Evolutionary conservation across 257 asterid species (phyloP).

Genomic region (Galeopsis tetrahit): DNA sequence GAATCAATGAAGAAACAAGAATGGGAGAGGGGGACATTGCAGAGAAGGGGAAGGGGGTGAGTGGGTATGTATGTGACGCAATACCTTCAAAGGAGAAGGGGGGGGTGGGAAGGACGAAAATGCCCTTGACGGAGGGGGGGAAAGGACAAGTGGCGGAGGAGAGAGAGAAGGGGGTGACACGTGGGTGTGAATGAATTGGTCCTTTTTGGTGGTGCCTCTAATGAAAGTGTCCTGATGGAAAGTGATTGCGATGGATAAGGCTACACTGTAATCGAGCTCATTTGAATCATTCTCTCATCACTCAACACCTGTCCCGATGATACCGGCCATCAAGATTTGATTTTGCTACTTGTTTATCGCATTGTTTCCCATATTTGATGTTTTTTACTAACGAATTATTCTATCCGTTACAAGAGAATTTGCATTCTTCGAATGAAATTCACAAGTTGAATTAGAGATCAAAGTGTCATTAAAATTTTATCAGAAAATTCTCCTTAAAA

Average conservation of each 20-base stretch:
- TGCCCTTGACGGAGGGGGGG: constrained; percentile 36
- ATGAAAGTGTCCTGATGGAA: constrained; percentile 37
- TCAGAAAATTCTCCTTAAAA: no score
- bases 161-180: constrained; percentile 53
- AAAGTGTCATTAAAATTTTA: no score
- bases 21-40: constrained; percentile 24
- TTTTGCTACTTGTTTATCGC: no score
- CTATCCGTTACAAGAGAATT: no score
- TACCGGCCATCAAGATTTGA: background rate
- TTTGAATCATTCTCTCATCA: background rate
- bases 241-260: constrained; percentile 13
- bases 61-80: constrained; percentile 25
- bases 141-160: constrained; percentile 69
- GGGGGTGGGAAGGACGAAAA: constrained; percentile 48
- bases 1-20: constrained; percentile 7
- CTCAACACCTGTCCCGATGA: constrained; percentile 6
- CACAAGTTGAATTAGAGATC: no score
- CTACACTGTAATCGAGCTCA: constrained; percentile 17
- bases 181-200: constrained; percentile 61
- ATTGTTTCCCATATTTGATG: no score
- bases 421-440: no score
- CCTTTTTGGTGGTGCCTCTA: constrained; percentile 53
- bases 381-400: no score
- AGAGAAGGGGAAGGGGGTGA: constrained; percentile 18
- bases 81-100: background rate